Conservation (phyloP, 116 monocot species). For the Zostera marina region DNA sequence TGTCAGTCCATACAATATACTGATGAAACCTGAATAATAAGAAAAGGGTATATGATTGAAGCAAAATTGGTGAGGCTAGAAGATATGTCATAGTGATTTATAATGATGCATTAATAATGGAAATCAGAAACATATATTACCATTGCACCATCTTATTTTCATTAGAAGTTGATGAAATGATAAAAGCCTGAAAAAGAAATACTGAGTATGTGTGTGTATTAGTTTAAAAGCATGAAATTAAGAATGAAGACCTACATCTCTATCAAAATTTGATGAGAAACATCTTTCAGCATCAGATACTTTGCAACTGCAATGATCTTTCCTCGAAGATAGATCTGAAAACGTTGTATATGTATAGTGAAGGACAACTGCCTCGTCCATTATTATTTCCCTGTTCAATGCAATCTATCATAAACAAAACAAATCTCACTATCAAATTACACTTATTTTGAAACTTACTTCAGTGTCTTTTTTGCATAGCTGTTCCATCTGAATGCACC, state of each 20-base stretch:
- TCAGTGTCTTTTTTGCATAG: constrained; percentile 88
- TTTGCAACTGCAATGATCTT: constrained; percentile 83
- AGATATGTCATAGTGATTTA: no score
- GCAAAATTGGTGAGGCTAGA: not conserved
- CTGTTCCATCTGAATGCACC: constrained; percentile 97
- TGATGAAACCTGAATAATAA: constrained; percentile 52
- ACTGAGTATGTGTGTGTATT: not conserved
- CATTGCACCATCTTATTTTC: constrained; percentile 90
- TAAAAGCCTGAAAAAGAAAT: constrained; percentile 59
- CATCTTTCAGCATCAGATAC: constrained; percentile 93
- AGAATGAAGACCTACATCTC: constrained; percentile 37
- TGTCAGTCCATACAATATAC: constrained; percentile 88
- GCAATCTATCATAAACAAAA: not conserved
- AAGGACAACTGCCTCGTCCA: constrained; percentile 90
- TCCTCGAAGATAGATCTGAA: constrained; percentile 83
- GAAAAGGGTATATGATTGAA: not conserved
- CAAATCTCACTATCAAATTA: not conserved
- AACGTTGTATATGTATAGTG: constrained; percentile 91
- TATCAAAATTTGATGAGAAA: constrained; percentile 90
- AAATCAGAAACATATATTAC: constrained; percentile 17
- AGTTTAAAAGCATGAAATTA: not conserved
- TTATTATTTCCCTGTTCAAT: constrained; percentile 51
- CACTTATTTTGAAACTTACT: constrained; percentile 27
- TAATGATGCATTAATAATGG: not conserved
- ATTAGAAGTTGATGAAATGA: constrained; percentile 88